Evolutionary conservation across 140 eudicot genomes (phyloP).

Genomic region (Oenanthe javanica): DNA sequence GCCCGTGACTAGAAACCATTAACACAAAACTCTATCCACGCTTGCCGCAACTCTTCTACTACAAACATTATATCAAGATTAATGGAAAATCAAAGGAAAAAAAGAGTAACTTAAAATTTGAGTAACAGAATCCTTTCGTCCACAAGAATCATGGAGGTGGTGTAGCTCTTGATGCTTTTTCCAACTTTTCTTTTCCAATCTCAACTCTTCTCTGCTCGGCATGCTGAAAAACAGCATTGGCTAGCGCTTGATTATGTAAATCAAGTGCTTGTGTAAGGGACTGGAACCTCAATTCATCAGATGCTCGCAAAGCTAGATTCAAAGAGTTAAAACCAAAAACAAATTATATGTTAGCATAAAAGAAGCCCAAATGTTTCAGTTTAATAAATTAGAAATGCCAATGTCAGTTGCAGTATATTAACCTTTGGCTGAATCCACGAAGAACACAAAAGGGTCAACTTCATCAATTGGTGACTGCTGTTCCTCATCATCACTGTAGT

Average conservation of each 20-base stretch:
- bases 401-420: background rate
- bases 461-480: conserved; percentile 91
- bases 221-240: conserved; percentile 89
- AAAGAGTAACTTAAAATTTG: background rate
- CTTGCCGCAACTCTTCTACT: conserved; percentile 12
- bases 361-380: background rate
- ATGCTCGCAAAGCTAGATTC: conserved; percentile 66
- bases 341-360: background rate
- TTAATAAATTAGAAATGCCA: background rate
- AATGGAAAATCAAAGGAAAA: conserved; percentile 7
- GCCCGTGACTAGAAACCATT: background rate
- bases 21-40: conserved; percentile 7
- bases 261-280: conserved; percentile 74
- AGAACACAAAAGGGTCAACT: conserved; percentile 60
- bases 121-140: background rate
- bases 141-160: conserved; percentile 28
- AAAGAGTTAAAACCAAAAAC: conserved; percentile 3
- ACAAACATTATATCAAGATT: conserved; percentile 10
- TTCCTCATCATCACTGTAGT: conserved; percentile 83
- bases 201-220: conserved; percentile 80
- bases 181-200: conserved; percentile 77
- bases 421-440: conserved; percentile 57
- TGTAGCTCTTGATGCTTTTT: conserved; percentile 35
- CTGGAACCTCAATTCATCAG: conserved; percentile 75
- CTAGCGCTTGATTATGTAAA: conserved; percentile 75